Conservation (phyloP, 164 flowering plant species). For the Magnolia sinica region DNA sequence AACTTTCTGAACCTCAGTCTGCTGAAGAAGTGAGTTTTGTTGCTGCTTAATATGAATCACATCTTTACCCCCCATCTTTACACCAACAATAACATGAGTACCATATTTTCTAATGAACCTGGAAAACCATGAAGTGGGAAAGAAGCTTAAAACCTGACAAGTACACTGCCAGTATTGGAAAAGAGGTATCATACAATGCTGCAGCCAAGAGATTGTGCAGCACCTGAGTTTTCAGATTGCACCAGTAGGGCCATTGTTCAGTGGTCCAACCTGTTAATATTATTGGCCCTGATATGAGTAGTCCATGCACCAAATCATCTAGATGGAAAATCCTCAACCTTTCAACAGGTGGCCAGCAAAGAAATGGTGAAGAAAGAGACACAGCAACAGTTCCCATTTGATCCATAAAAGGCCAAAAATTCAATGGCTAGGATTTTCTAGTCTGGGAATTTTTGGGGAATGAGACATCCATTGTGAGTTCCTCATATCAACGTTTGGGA, state of each 20-base stretch:
- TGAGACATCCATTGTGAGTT: too few relatives aligned
- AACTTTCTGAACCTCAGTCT: constrained; percentile 61
- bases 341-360: neutral
- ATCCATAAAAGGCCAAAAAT: too few relatives aligned
- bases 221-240: neutral
- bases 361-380: neutral
- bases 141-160: constrained; percentile 2
- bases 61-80: constrained; percentile 95
- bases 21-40: constrained; percentile 50
- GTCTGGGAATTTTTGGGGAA: too few relatives aligned
- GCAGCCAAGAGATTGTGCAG: neutral
- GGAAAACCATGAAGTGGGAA: constrained; percentile 15
- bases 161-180: neutral
- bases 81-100: constrained; percentile 79
- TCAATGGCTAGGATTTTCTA: too few relatives aligned
- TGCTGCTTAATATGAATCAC: constrained; percentile 74
- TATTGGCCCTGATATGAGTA: neutral
- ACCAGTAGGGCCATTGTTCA: neutral
- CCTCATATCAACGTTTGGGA: too few relatives aligned
- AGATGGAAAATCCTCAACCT: neutral
- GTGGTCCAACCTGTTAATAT: neutral
- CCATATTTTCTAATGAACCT: constrained; percentile 89
- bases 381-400: too few relatives aligned
- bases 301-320: neutral
- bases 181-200: neutral